Conservation (phyloP, 2,329 filamentous ascomycete genomes). For the Paramyrothecium sp. region DNA sequence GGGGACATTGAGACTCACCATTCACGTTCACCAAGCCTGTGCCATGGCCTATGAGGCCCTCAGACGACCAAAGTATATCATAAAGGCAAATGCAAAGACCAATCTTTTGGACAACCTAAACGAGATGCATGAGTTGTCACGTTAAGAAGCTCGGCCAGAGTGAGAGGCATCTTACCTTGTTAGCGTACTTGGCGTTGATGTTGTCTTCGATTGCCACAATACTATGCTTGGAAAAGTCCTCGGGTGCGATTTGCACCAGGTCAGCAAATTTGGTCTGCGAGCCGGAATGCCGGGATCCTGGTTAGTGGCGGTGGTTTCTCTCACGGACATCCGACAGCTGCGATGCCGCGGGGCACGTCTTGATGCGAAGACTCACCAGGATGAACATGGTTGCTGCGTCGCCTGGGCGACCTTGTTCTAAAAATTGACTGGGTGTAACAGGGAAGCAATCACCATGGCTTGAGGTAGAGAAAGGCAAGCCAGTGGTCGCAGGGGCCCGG, state of each 20-base stretch:
- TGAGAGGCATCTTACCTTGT: conserved; percentile 59
- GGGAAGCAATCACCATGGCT: too few relatives aligned
- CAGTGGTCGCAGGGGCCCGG: too few relatives aligned
- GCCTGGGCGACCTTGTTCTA: not conserved
- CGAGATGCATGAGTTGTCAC: conserved; percentile 3
- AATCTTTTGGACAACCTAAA: conserved; percentile 82
- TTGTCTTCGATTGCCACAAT: conserved; percentile 89
- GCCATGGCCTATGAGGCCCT: conserved; percentile 91
- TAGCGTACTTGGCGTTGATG: conserved; percentile 95
- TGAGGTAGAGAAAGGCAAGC: too few relatives aligned
- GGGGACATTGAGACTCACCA: conserved; percentile 48
- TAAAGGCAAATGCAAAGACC: conserved; percentile 93
- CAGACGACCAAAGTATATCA: conserved; percentile 84
- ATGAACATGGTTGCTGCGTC: conserved; percentile 44
- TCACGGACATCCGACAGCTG: not conserved
- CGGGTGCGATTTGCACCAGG: conserved; percentile 86
- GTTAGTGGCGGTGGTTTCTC: not conserved
- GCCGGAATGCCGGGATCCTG: not conserved
- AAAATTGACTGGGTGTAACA: too few relatives aligned
- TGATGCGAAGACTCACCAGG: conserved; percentile 31
- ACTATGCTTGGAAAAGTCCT: conserved; percentile 83
- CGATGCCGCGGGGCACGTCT: not conserved
- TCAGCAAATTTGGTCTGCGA: conserved; percentile 86
- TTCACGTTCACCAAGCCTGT: conserved; percentile 93
- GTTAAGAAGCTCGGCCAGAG: not conserved